Conservation (phyloP, 2,329 filamentous ascomycete species). For the Aspergillus uvarum region DNA sequence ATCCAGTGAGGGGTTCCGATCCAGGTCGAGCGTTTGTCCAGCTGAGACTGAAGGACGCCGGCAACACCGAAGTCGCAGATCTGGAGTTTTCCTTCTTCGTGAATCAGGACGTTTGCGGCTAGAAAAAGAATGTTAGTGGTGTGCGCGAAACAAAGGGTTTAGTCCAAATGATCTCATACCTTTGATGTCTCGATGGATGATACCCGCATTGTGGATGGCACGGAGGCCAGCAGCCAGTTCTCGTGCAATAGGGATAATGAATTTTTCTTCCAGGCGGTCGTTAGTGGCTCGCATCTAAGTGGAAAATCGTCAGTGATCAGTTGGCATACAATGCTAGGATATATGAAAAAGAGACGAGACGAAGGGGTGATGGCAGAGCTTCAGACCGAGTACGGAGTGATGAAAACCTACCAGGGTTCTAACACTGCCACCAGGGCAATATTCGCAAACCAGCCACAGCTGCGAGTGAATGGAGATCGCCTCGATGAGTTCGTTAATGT, state of each 20-base stretch:
- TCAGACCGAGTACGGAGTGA: not conserved
- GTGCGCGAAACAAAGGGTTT: no score
- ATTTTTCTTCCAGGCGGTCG: slow-evolving; percentile 57
- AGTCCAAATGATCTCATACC: slow-evolving; percentile 37
- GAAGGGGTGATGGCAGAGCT: not conserved
- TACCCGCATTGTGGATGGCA: slow-evolving; percentile 64
- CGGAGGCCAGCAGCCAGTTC: slow-evolving; percentile 62
- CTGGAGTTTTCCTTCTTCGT: slow-evolving; percentile 62
- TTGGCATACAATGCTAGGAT: slow-evolving; percentile 19
- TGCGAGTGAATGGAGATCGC: slow-evolving; percentile 64
- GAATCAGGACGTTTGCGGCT: slow-evolving; percentile 64
- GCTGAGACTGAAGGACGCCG: slow-evolving; percentile 59
- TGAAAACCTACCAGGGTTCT: slow-evolving; percentile 57
- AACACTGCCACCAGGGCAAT: slow-evolving; percentile 65
- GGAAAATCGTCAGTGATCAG: not conserved
- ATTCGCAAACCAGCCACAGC: slow-evolving; percentile 66
- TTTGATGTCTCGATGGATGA: slow-evolving; percentile 66
- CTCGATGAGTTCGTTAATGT: slow-evolving; percentile 65
- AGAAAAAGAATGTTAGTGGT: slow-evolving; percentile 9
- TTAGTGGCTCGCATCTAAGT: slow-evolving; percentile 50
- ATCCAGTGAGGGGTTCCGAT: slow-evolving; percentile 68
- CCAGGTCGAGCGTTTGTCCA: slow-evolving; percentile 63
- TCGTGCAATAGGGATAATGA: slow-evolving; percentile 63
- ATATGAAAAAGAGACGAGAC: not conserved
- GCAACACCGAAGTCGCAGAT: slow-evolving; percentile 68